phyloP scores from a whole-genome alignment of 805 yeast species.

The Pichia occidentalis region DNA sequence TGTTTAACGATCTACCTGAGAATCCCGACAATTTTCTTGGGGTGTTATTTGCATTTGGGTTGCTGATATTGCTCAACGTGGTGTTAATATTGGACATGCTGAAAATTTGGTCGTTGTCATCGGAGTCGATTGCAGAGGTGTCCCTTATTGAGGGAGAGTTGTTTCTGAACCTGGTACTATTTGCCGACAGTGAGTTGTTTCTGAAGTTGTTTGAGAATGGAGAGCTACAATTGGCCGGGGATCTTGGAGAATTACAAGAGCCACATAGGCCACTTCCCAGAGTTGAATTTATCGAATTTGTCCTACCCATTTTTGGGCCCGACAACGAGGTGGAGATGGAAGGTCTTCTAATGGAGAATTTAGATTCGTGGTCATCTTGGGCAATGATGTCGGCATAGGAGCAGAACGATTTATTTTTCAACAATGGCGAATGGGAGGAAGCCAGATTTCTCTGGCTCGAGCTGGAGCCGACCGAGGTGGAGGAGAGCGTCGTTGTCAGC shows the following conservation, averaged over 20 bases:
- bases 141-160: constrained; percentile 19
- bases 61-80: neutral
- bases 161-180: constrained; percentile 26
- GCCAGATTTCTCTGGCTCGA: constrained; percentile 4
- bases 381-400: constrained; percentile 76
- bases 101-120: neutral
- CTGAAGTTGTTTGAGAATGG: constrained; percentile 7
- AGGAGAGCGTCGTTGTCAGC: constrained; percentile 4
- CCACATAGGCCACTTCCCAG: no score
- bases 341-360: constrained; percentile 49
- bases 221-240: constrained; percentile 8
- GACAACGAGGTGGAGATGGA: constrained; percentile 40
- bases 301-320: constrained; percentile 25
- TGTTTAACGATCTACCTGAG: constrained; percentile 10
- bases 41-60: neutral
- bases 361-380: constrained; percentile 48
- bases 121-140: no score
- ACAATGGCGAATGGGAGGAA: constrained; percentile 23
- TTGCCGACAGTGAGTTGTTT: constrained; percentile 5
- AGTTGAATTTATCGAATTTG: constrained; percentile 21
- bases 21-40: constrained; percentile 20
- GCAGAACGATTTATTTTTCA: constrained; percentile 42
- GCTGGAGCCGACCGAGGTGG: constrained; percentile 4
- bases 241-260: constrained; percentile 18
- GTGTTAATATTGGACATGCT: neutral